phyloP scores from a whole-genome alignment of 495 filamentous ascomycete species.

The Hypoxylon cercidicola region DNA sequence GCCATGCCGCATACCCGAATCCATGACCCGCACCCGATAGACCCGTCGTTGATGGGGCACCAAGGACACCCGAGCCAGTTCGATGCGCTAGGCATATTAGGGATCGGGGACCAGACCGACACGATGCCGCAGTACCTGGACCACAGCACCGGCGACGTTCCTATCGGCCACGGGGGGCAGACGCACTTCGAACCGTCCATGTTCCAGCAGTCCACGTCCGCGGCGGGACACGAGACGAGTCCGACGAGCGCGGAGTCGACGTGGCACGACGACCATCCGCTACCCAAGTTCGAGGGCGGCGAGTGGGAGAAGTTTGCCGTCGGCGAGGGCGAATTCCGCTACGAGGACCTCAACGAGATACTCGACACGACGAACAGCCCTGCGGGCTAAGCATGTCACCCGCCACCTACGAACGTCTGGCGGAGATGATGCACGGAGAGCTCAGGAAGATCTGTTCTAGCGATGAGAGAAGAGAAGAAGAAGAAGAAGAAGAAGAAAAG shows the following conservation, averaged over 20 bases:
- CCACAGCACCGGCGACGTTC: constrained; percentile 18
- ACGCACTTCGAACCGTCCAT: constrained; percentile 40
- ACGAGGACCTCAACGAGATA: constrained; percentile 45
- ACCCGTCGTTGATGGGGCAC: constrained; percentile 35
- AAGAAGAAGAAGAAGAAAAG: not conserved
- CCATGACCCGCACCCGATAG: constrained; percentile 34
- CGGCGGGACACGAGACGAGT: not conserved
- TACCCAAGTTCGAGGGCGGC: constrained; percentile 21
- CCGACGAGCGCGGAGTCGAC: constrained; percentile 4
- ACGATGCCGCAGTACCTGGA: constrained; percentile 26
- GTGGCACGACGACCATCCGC: constrained; percentile 38
- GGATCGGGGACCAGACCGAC: constrained; percentile 23
- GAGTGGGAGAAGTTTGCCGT: constrained; percentile 39
- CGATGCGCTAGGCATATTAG: constrained; percentile 29
- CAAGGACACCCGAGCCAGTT: constrained; percentile 11
- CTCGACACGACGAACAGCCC: constrained; percentile 44
- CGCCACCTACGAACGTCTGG: not conserved
- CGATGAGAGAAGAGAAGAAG: not conserved
- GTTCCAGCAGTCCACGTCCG: constrained; percentile 19
- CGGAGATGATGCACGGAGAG: not conserved
- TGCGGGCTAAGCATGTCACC: constrained; percentile 12
- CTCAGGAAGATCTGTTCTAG: not conserved
- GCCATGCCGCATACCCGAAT: constrained; percentile 28
- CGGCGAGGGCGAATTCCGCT: constrained; percentile 42
- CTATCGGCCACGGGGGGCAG: constrained; percentile 17